Evolutionary conservation across 805 yeast genomes (phyloP).

Genomic region (Isabelozyma pseudorhagii): DNA sequence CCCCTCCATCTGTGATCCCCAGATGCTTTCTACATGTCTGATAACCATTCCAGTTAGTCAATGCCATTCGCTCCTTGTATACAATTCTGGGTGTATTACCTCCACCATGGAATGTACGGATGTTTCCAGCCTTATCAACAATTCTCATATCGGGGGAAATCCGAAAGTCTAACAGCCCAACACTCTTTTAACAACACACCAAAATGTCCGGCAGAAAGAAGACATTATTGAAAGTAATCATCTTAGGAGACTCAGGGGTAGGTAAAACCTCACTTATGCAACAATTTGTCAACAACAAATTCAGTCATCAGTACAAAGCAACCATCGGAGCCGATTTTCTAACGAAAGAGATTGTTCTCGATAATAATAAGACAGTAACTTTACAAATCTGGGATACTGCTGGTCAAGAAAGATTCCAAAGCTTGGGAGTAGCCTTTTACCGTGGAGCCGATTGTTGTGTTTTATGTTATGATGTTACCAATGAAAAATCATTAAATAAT

Average conservation of each 20-base stretch:
- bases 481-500: slow-evolving; percentile 87
- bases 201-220: slow-evolving; percentile 64
- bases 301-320: slow-evolving; percentile 93
- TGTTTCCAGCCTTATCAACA: background rate
- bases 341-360: slow-evolving; percentile 85
- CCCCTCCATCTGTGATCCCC: too few relatives aligned
- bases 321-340: slow-evolving; percentile 97
- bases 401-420: slow-evolving; percentile 97
- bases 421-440: slow-evolving; percentile 94
- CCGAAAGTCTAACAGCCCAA: background rate
- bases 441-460: slow-evolving; percentile 99
- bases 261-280: slow-evolving; percentile 98
- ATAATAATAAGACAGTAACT: slow-evolving; percentile 70
- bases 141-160: background rate
- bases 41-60: too few relatives aligned
- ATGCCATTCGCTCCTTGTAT: too few relatives aligned
- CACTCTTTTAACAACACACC: background rate
- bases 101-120: background rate
- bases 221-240: slow-evolving; percentile 79
- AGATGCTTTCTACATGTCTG: too few relatives aligned
- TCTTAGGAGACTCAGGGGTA: slow-evolving; percentile 95
- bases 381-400: slow-evolving; percentile 98
- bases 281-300: slow-evolving; percentile 92
- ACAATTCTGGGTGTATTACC: too few relatives aligned
- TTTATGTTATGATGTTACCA: slow-evolving; percentile 91